Conservation (phyloP, 176 grass and related monocot species). For the Oryza rufipogon region DNA sequence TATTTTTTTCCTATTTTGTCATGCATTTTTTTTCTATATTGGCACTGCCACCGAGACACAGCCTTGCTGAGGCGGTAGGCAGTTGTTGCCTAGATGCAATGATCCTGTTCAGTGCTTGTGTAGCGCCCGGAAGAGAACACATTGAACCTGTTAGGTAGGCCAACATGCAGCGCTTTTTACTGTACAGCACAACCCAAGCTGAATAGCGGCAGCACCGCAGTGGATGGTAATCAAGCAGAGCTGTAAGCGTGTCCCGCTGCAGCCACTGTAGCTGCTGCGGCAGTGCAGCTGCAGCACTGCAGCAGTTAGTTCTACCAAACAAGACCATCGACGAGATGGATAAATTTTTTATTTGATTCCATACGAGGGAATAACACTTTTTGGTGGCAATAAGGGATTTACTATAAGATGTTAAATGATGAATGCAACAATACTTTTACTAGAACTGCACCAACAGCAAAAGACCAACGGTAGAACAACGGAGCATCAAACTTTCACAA, state of each 20-base stretch:
- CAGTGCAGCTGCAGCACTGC: no score
- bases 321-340: not conserved
- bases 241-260: no score
- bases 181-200: no score
- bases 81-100: not conserved
- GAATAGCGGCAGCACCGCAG: no score
- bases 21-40: not conserved
- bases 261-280: no score
- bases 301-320: no score
- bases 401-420: not conserved
- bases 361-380: not conserved
- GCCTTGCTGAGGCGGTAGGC: not conserved
- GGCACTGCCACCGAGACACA: not conserved
- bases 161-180: no score
- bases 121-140: not conserved
- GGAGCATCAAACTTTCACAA: not conserved
- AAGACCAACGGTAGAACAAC: not conserved
- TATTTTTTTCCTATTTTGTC: not conserved
- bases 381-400: no score
- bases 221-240: no score
- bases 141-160: not conserved
- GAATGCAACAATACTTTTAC: not conserved
- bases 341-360: not conserved
- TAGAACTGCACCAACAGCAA: slow-evolving; percentile 10
- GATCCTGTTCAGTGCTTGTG: not conserved